phyloP scores from a whole-genome alignment of 179 eudicot species.

The Heliamphora pulchella region DNA sequence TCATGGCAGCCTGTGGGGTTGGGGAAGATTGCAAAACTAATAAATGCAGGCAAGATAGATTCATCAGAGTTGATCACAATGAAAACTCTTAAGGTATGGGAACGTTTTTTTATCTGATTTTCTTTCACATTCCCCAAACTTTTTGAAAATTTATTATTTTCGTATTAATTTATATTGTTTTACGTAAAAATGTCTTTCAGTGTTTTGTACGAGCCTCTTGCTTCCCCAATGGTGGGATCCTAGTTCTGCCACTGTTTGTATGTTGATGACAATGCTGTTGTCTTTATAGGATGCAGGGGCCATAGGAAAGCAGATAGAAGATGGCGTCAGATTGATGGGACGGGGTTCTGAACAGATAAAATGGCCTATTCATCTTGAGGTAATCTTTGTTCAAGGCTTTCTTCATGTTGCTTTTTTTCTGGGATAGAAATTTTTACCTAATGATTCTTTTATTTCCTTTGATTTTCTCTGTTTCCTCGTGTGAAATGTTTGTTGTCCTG shows the following conservation, averaged over 20 bases:
- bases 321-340: conserved; percentile 92
- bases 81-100: conserved; percentile 80
- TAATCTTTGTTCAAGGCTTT: conserved; percentile 18
- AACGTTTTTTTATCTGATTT: too few species aligned
- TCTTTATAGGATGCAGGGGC: conserved; percentile 65
- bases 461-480: background rate
- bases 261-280: too few species aligned
- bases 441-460: background rate
- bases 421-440: background rate
- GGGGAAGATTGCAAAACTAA: conserved; percentile 84
- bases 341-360: conserved; percentile 72
- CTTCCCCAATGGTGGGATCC: too few species aligned
- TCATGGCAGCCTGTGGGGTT: conserved; percentile 81
- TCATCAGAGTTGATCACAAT: conserved; percentile 90
- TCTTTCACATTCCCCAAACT: too few species aligned
- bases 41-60: conserved; percentile 89
- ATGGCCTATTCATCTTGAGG: conserved; percentile 99
- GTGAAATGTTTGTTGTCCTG: background rate
- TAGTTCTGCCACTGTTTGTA: too few species aligned
- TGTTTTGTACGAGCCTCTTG: too few species aligned
- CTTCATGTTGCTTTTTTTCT: background rate
- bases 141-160: too few species aligned
- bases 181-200: too few species aligned
- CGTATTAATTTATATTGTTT: background rate
- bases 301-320: conserved; percentile 80